Percentiles rank a stretch among this genome's conserved stretches.
phyloP scores from a whole-genome alignment of 352 stramenopile species.

The Thalassiosira livingstoniorum region DNA sequence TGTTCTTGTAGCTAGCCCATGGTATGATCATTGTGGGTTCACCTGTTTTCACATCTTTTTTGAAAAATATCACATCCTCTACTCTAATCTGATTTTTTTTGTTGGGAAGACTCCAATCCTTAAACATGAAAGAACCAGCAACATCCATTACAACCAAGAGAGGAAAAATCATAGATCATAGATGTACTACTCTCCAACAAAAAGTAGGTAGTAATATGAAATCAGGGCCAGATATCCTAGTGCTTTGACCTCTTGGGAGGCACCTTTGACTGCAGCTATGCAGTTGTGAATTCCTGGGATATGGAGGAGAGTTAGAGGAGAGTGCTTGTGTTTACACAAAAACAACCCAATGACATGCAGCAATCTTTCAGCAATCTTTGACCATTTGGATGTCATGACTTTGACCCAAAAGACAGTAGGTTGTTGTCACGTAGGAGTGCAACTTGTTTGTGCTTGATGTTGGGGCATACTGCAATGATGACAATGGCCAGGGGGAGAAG shows the following conservation, averaged over 20 bases:
- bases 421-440: not conserved
- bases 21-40: not conserved
- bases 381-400: not conserved
- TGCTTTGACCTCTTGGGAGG: not conserved
- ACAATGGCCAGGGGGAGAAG: not conserved
- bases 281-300: not conserved
- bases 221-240: not conserved
- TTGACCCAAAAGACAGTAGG: conserved; percentile 1
- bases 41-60: not conserved
- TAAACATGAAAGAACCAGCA: not conserved
- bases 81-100: not conserved
- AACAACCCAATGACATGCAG: not conserved
- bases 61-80: not conserved
- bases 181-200: conserved; percentile 26
- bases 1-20: not conserved
- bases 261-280: not conserved
- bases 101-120: not conserved
- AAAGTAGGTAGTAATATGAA: conserved; percentile 9
- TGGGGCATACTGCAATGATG: not conserved
- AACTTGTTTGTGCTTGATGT: not conserved
- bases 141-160: too few species aligned
- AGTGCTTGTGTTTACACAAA: not conserved
- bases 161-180: not conserved
- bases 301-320: not conserved
- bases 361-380: not conserved